Evolutionary conservation across 306 rosid genomes (phyloP).

Genomic region (Amphicarpaea edgeworthii): DNA sequence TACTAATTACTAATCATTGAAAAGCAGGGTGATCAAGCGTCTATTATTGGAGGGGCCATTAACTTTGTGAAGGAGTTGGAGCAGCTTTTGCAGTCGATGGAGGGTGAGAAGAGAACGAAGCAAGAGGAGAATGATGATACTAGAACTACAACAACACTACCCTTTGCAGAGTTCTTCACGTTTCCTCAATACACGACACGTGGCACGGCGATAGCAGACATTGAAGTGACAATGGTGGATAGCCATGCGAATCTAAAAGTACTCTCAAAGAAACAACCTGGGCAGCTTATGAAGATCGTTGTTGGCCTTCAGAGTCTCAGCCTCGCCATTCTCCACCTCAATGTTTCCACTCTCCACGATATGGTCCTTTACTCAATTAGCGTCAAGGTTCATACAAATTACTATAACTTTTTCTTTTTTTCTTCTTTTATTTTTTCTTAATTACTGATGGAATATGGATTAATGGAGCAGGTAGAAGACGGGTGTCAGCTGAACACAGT

Average conservation of each 20-base stretch:
- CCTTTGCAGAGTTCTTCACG: slow-evolving; percentile 75
- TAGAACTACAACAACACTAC: slow-evolving; percentile 2
- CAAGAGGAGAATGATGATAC: slow-evolving; percentile 8
- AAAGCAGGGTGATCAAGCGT: slow-evolving; percentile 99
- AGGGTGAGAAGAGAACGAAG: slow-evolving; percentile 48
- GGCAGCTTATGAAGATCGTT: slow-evolving; percentile 72
- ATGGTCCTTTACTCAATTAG: slow-evolving; percentile 85
- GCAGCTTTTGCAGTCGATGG: slow-evolving; percentile 72
- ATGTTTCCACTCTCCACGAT: slow-evolving; percentile 64
- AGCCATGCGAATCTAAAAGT: slow-evolving; percentile 86
- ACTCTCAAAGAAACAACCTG: slow-evolving; percentile 59
- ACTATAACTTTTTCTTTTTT: neutral
- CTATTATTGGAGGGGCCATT: slow-evolving; percentile 92
- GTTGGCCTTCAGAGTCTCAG: slow-evolving; percentile 68
- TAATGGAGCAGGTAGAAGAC: slow-evolving; percentile 80
- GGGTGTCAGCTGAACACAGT: slow-evolving; percentile 76
- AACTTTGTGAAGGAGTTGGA: slow-evolving; percentile 94
- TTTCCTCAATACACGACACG: slow-evolving; percentile 82
- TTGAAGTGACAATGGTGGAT: slow-evolving; percentile 91
- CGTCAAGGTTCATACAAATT: slow-evolving; percentile 63
- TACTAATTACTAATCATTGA: too few species aligned
- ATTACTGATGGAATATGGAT: slow-evolving; percentile 6
- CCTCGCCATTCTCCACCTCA: slow-evolving; percentile 81
- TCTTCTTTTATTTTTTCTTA: neutral
- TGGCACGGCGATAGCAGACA: slow-evolving; percentile 60